Conservation (phyloP, 345 rosid species). For the Durio zibethinus region DNA sequence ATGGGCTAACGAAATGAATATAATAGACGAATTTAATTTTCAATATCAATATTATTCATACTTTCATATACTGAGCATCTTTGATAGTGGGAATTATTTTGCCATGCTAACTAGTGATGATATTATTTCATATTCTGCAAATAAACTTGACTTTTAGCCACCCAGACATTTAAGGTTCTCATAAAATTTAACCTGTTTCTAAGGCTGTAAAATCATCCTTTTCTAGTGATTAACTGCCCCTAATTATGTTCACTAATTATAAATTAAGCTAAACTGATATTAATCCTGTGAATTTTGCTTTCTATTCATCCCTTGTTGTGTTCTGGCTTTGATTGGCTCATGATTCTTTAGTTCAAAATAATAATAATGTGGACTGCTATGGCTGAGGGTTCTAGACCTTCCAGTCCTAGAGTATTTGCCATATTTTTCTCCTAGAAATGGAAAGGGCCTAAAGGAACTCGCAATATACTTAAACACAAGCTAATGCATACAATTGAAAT, state of each 20-base stretch:
- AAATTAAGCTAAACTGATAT: background rate
- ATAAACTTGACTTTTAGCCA: background rate
- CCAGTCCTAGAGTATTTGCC: background rate
- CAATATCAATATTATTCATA: background rate
- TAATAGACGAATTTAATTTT: background rate
- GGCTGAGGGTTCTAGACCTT: background rate
- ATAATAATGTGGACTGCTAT: background rate
- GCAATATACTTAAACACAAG: background rate
- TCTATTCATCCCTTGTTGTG: background rate
- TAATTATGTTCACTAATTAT: background rate
- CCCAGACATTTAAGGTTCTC: background rate
- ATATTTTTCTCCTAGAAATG: background rate
- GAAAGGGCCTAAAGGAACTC: background rate
- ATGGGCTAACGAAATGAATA: background rate
- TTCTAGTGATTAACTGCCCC: background rate
- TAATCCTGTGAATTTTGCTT: background rate
- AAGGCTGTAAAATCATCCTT: background rate
- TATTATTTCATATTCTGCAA: background rate
- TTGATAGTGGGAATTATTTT: background rate
- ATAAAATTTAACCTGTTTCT: background rate
- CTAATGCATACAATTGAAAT: background rate
- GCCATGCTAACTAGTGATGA: no score
- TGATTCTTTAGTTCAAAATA: background rate
- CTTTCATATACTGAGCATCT: background rate
- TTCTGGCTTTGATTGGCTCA: background rate